A percentile compares a stretch with the other conserved stretches of the same genome.
phyloP scores from a whole-genome alignment of 768 basidiomycete species.

The Clavulina sp. region DNA sequence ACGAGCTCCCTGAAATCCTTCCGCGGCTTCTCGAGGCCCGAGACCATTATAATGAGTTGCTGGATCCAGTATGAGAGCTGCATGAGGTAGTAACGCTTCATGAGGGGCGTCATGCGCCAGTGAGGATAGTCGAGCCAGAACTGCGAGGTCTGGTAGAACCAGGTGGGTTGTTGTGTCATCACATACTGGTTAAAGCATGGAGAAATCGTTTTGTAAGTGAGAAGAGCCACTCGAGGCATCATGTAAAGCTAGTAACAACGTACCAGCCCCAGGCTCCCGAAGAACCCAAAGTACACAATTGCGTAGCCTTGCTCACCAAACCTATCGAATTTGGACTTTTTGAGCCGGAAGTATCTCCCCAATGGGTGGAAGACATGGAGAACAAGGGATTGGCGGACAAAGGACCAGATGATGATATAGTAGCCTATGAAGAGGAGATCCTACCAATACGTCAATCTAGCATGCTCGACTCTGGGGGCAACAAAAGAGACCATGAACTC shows the following conservation, averaged over 20 bases:
- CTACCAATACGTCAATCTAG: slow-evolving; percentile 13
- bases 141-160: slow-evolving; percentile 75
- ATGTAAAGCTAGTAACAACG: slow-evolving; percentile 15
- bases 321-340: slow-evolving; percentile 47
- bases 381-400: slow-evolving; percentile 63
- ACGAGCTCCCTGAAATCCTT: slow-evolving; percentile 81
- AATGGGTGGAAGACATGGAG: slow-evolving; percentile 46
- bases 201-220: background rate
- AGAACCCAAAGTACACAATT: slow-evolving; percentile 53
- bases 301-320: slow-evolving; percentile 92
- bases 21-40: slow-evolving; percentile 84
- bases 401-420: slow-evolving; percentile 77
- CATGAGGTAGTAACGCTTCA: slow-evolving; percentile 88
- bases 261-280: slow-evolving; percentile 63
- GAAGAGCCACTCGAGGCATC: background rate
- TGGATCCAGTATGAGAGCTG: slow-evolving; percentile 92
- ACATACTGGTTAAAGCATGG: slow-evolving; percentile 60
- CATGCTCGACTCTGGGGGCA: background rate
- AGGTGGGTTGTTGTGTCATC: slow-evolving; percentile 69
- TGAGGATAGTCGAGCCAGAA: slow-evolving; percentile 64
- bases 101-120: slow-evolving; percentile 65
- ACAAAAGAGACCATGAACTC: slow-evolving; percentile 1
- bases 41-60: slow-evolving; percentile 68
- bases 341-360: slow-evolving; percentile 26
- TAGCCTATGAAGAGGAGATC: slow-evolving; percentile 71